A percentile compares a stretch with the other conserved stretches of the same genome.
Conservation (phyloP, 176 grass and related monocot genomes). For the Neostapfia colusana region DNA sequence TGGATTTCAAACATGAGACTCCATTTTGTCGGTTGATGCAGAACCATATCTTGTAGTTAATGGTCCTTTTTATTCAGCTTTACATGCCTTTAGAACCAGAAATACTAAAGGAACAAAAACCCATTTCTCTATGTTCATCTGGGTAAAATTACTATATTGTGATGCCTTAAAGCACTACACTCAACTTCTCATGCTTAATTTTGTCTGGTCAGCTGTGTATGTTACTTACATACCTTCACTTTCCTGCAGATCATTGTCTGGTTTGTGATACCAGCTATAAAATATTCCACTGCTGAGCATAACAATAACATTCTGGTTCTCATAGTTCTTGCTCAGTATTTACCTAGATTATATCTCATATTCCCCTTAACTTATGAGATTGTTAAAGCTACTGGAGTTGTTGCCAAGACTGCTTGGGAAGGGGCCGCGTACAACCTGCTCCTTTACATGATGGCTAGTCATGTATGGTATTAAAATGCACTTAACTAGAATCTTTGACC, state of each 20-base stretch:
- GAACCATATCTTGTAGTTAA: not conserved
- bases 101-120: not conserved
- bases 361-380: slow-evolving; percentile 91
- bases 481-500: slow-evolving; percentile 3
- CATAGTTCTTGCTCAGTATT: slow-evolving; percentile 87
- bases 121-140: slow-evolving; percentile 9
- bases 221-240: slow-evolving; percentile 39
- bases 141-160: not conserved
- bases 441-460: slow-evolving; percentile 97
- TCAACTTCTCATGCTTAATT: slow-evolving; percentile 4
- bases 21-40: not conserved
- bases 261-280: slow-evolving; percentile 84
- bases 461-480: slow-evolving; percentile 53
- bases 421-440: slow-evolving; percentile 94
- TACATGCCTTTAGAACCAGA: not conserved
- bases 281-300: slow-evolving; percentile 72
- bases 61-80: not conserved
- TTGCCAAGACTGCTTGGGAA: slow-evolving; percentile 91
- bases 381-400: slow-evolving; percentile 84
- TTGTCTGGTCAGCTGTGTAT: slow-evolving; percentile 4
- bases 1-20: no score
- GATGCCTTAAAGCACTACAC: not conserved
- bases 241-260: slow-evolving; percentile 84
- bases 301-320: slow-evolving; percentile 91
- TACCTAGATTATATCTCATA: slow-evolving; percentile 97